Base-by-base conservation (phyloP, 495 filamentous ascomycete genomes). In the Jackrogersella multiformis region DNA sequence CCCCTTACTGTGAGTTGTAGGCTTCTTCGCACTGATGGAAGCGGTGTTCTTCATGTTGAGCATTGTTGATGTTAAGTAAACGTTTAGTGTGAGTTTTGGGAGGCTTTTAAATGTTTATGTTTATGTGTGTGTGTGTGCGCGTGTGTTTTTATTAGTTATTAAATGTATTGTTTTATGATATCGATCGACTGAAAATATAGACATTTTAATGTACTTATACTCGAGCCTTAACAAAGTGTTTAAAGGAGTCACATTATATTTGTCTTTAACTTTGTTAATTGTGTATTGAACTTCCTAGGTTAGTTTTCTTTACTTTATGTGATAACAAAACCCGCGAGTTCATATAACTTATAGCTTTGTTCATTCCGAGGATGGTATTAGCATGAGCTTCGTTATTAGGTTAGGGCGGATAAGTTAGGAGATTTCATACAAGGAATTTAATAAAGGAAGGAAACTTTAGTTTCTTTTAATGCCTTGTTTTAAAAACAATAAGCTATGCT, bases 1-100 rank as follows among this genome's bases (percentile, higher is more conserved):
- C 44, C 67, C 67, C 61, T 70, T 70, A 35, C 44, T 65, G 12
- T 51, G 61, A 20, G 18, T 44, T 8, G 56, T 16, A 13, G 67
- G 61, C 67, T 70, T 70, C 44, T 60, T 55, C 0, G 60, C 16
- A 7, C 15, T 30, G 8, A 7, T 48, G 20, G 60, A 48, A 28
- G 48, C 36, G 16, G 44, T 61, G 24, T 54, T 63, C 34, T 61
- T 70, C 34, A 55, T 65, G 44, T 56, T 60, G 30, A 42, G 32
- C 49, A 57, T 69, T 53, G 7, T 48, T 64, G 18, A 54, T 36
- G 6, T 52, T 57, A 12, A 53, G 20, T 30, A 30, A 10, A 24
- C 24, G 18, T 24, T 36, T 24, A 38, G 4, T 49, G 15, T 46
- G n/a, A n/a, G n/a, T 59, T 34, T 44, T 58, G 18, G 23, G 26